Evolutionary conservation across 2,329 filamentous ascomycete genomes (phyloP), one percentile per base, ranked within the genome.

Genomic region (Cordyceps militaris): DNA sequence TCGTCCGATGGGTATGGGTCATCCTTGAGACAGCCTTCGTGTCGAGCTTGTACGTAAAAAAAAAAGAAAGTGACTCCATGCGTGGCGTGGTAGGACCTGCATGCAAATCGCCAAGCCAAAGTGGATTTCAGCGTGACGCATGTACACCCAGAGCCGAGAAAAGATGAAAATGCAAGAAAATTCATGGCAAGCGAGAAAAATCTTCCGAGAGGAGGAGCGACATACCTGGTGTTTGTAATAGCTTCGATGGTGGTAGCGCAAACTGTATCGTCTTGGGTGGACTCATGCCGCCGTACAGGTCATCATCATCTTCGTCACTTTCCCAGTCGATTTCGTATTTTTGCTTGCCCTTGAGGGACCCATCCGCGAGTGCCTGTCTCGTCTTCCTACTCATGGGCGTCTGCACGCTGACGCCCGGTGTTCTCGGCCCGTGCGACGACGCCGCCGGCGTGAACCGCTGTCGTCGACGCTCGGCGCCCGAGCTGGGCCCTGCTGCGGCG

Each of bases 201-300:
- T n/a, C 3, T 23, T 34, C 32, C 10, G n/a, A 42, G 19, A 21
- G 36, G 14, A 16, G n/a, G 19, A 10, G 2, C 5, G 24, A 60
- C 82, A 68, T 73, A 88, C 86, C 86, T 61, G 89, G 90, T 50
- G 90, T 95, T 70, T 92, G 89, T 69, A 93, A 71, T 23, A 95
- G 74, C 67, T 88, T 86, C 42, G 85, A 88, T 55, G 87, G 87
- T 52, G 88, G 88, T 49, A 95, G 74, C 46, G 88, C 86, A 70
- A 95, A 95, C 66, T 92, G 88, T 60, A 95, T 92, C 11, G 90
- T 94, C 77, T 97, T 97, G 0, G 94, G 94, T 28, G 94, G 94
- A 66, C 90, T 96, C 72, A 91, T 87, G 6, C 86, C 89, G 7
- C 81, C 81, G 59, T 87, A 86, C 6, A 83, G 67, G 43, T 79